Percentiles rank a stretch among this genome's conserved stretches.
Evolutionary conservation across 139 green algal genomes (phyloP).

Genomic region (Ostreobium quekettii): DNA sequence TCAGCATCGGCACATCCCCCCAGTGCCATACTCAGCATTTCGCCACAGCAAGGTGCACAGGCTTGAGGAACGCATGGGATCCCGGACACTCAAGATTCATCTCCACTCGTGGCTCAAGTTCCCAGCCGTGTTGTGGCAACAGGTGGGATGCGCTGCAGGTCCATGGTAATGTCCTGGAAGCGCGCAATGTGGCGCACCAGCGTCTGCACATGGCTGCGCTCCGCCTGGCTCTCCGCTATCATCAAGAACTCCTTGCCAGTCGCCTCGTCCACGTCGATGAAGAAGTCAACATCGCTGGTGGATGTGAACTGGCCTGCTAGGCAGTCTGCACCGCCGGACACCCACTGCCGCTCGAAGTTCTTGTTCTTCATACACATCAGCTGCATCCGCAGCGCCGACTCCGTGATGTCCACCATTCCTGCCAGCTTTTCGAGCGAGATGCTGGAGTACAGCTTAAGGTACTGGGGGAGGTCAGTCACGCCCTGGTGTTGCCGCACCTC

Average conservation of each 20-base stretch:
- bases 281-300: constrained; percentile 69
- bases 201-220: constrained; percentile 23
- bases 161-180: constrained; percentile 17
- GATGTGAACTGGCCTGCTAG: constrained; percentile 22
- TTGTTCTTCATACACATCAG: constrained; percentile 63
- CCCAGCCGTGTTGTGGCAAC: too few relatives aligned
- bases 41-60: too few relatives aligned
- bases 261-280: constrained; percentile 56
- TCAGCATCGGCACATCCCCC: too few relatives aligned
- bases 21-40: too few relatives aligned
- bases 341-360: constrained; percentile 24
- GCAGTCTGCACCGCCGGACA: constrained; percentile 1
- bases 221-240: constrained; percentile 35
- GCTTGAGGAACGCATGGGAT: too few relatives aligned
- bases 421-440: constrained; percentile 86
- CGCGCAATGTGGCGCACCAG: constrained; percentile 15
- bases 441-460: constrained; percentile 84
- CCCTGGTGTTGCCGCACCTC: constrained; percentile 60
- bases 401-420: constrained; percentile 72
- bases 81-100: too few relatives aligned
- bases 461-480: constrained; percentile 51
- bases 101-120: too few relatives aligned
- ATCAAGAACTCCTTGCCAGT: constrained; percentile 57
- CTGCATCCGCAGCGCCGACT: constrained; percentile 48
- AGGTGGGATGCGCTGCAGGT: constrained; percentile 1